Percentiles rank a stretch among this genome's conserved stretches.
Conservation (phyloP, 345 rosid genomes). For the Salix exigua region DNA sequence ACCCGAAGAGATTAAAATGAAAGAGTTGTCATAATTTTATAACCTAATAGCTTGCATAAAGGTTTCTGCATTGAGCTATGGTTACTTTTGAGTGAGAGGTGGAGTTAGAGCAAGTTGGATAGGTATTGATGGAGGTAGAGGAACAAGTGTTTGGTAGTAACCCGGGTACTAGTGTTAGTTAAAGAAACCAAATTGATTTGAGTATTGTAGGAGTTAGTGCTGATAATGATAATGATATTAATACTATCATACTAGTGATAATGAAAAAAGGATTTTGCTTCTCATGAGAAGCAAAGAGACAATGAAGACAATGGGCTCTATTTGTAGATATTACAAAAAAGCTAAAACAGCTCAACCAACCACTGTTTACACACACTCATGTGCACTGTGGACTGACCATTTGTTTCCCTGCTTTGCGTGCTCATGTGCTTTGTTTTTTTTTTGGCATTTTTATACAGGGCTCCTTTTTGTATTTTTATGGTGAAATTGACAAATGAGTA, state of each 20-base stretch:
- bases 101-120: conserved; percentile 50
- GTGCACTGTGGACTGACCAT: no score
- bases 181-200: conserved; percentile 45
- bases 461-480: no score
- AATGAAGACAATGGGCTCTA: conserved; percentile 17
- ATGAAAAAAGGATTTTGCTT: conserved; percentile 15
- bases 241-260: conserved; percentile 20
- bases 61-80: conserved; percentile 46
- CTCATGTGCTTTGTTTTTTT: no score
- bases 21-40: no score
- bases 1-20: no score
- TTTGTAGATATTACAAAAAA: conserved; percentile 13
- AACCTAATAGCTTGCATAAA: conserved; percentile 23
- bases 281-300: conserved; percentile 17
- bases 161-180: conserved; percentile 33
- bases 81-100: conserved; percentile 31
- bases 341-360: no score
- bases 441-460: no score
- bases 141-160: conserved; percentile 61
- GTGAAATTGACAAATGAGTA: no score
- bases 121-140: conserved; percentile 54
- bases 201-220: conserved; percentile 51
- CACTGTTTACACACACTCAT: no score
- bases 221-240: conserved; percentile 20
- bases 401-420: no score